These are phyloP conservation scores for Nymphaea colorata DNA, from an alignment of 164 flowering plant genomes.

Conservation along the genomic window DNA sequence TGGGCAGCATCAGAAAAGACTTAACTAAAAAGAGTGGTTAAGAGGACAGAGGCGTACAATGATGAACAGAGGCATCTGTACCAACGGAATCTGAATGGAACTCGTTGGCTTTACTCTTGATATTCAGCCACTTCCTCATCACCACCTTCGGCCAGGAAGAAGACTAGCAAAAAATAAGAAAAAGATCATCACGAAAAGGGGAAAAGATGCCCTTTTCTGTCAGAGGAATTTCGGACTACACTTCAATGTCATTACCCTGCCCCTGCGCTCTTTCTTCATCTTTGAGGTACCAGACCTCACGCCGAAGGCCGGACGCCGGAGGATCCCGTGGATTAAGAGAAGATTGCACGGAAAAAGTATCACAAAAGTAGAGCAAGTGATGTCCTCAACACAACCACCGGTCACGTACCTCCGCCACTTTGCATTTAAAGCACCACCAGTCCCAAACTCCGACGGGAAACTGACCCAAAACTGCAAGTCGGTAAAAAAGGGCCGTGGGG, in stretches of 20 bases:
- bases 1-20: neutral
- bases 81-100: slow-evolving; percentile 34
- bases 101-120: slow-evolving; percentile 39
- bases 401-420: neutral
- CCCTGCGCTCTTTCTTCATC: neutral
- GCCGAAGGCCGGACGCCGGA: neutral
- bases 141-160: slow-evolving; percentile 57
- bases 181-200: no score
- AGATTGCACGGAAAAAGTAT: neutral
- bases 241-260: neutral
- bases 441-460: neutral
- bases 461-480: neutral
- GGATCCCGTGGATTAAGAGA: neutral
- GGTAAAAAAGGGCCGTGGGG: neutral
- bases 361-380: neutral
- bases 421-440: neutral
- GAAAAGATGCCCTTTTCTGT: neutral
- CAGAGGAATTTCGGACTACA: neutral
- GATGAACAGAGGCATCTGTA: neutral
- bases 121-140: slow-evolving; percentile 60
- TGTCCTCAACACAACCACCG: neutral
- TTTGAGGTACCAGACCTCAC: neutral
- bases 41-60: neutral
- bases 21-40: neutral
- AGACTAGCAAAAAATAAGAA: slow-evolving; percentile 15